These are phyloP conservation scores for Pythium dissimile DNA, from an alignment of 352 stramenopile genomes.

Conservation along the genomic window DNA sequence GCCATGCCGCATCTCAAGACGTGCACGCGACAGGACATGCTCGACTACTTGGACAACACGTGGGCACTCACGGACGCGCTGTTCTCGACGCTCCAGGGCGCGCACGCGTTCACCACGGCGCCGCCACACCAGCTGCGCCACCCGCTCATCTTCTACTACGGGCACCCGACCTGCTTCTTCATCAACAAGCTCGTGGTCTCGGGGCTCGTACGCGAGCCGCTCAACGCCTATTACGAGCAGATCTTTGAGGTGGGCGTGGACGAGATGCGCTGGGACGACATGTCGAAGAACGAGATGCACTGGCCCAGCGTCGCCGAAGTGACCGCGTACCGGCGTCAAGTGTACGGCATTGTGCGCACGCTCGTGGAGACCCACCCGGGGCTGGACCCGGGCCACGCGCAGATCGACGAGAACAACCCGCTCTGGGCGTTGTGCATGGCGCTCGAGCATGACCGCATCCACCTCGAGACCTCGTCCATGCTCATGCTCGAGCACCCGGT, in stretches of 20 bases:
- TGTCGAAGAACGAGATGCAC: conserved; percentile 95
- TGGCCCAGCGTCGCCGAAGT: conserved; percentile 92
- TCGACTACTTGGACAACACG: conserved; percentile 95
- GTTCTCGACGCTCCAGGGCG: conserved; percentile 89
- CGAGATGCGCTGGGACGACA: conserved; percentile 98
- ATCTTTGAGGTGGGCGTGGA: conserved; percentile 97
- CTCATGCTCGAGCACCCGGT: conserved; percentile 92
- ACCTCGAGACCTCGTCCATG: conserved; percentile 96
- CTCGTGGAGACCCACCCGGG: conserved; percentile 87
- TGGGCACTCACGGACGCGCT: conserved; percentile 94
- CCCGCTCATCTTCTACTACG: conserved; percentile 98
- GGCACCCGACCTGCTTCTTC: conserved; percentile 94
- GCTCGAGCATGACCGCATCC: conserved; percentile 97
- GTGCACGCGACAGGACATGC: conserved; percentile 82
- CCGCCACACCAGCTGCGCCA: conserved; percentile 93
- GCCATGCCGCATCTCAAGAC: conserved; percentile 82
- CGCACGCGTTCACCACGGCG: conserved; percentile 88
- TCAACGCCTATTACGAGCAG: conserved; percentile 94
- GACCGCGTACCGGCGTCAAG: conserved; percentile 88
- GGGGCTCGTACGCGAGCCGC: conserved; percentile 80
- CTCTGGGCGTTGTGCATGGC: conserved; percentile 95
- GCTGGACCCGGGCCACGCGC: conserved; percentile 69
- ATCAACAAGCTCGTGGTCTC: conserved; percentile 96
- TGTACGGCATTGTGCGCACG: conserved; percentile 87
- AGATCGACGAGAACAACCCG: conserved; percentile 77